Conservation (phyloP, 2,329 filamentous ascomycete genomes). For the Salinomyces thailandicus region DNA sequence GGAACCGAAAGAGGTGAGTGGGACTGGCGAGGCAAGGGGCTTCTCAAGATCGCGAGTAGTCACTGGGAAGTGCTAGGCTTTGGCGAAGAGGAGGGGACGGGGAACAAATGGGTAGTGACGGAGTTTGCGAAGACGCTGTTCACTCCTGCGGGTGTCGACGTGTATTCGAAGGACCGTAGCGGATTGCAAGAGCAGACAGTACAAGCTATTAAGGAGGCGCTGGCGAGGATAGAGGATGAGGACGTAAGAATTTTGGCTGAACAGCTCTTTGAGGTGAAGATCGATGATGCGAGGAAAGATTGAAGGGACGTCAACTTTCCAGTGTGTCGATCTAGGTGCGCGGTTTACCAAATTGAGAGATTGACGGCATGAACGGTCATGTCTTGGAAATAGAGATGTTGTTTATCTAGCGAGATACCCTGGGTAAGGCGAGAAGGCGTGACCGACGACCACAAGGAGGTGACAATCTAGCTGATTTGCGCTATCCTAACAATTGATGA, state of each 20-base stretch:
- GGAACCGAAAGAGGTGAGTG: conserved; percentile 37
- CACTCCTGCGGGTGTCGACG: conserved; percentile 69
- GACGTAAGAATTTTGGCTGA: conserved; percentile 44
- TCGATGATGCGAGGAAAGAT: conserved; percentile 17
- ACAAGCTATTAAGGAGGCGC: conserved; percentile 43
- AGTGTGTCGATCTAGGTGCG: too few species aligned
- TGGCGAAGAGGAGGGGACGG: conserved; percentile 43
- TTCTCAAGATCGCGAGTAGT: conserved; percentile 58
- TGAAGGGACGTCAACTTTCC: too few species aligned
- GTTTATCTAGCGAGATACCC: too few species aligned
- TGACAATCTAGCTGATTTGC: too few species aligned
- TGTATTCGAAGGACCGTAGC: conserved; percentile 56
- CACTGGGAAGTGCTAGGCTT: conserved; percentile 77
- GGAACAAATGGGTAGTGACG: conserved; percentile 60
- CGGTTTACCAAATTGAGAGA: too few species aligned
- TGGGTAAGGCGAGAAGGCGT: too few species aligned
- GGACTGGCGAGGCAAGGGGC: conserved; percentile 71
- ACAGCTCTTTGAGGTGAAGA: conserved; percentile 39
- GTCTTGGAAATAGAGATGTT: too few species aligned
- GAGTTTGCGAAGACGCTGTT: conserved; percentile 79
- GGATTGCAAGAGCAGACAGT: conserved; percentile 51
- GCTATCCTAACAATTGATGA: too few species aligned
- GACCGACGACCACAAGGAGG: too few species aligned
- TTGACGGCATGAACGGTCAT: too few species aligned
- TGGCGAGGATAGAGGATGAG: conserved; percentile 42